A percentile compares a stretch with the other conserved stretches of the same genome.
These are phyloP conservation scores for Maudiozyma barnettii DNA, from an alignment of 805 yeast genomes.

Conservation along the genomic window DNA sequence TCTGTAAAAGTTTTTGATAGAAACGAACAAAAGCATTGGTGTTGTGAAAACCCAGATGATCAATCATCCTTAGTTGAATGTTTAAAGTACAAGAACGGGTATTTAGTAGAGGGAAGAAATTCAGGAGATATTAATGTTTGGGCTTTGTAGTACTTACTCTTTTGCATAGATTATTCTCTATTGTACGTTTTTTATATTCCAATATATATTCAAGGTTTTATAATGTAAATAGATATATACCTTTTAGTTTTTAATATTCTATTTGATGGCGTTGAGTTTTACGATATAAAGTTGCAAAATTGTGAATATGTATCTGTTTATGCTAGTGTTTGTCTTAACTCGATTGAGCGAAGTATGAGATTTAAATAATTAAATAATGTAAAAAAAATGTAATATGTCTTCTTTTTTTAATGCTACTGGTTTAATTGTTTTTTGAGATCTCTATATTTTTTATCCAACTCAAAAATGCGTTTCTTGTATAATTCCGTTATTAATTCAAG, in stretches of 20 bases:
- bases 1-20: constrained; percentile 52
- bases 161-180: background rate
- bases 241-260: background rate
- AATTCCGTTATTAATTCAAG: constrained; percentile 85
- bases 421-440: constrained; percentile 12
- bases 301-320: background rate
- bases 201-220: background rate
- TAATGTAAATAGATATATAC: no score
- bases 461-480: constrained; percentile 72
- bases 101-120: constrained; percentile 53
- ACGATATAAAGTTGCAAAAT: background rate
- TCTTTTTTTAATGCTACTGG: background rate
- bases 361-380: background rate
- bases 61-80: constrained; percentile 31
- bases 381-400: no score
- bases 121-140: constrained; percentile 56
- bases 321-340: background rate
- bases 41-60: constrained; percentile 37
- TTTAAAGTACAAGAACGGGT: constrained; percentile 51
- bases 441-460: constrained; percentile 46
- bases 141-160: constrained; percentile 34
- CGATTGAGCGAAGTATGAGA: background rate
- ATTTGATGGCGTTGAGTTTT: background rate
- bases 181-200: background rate
- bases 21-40: constrained; percentile 42